Percentiles rank a stretch among this genome's conserved stretches.
phyloP scores from a whole-genome alignment of 352 stramenopile species.

The Phytophthora kernoviae region DNA sequence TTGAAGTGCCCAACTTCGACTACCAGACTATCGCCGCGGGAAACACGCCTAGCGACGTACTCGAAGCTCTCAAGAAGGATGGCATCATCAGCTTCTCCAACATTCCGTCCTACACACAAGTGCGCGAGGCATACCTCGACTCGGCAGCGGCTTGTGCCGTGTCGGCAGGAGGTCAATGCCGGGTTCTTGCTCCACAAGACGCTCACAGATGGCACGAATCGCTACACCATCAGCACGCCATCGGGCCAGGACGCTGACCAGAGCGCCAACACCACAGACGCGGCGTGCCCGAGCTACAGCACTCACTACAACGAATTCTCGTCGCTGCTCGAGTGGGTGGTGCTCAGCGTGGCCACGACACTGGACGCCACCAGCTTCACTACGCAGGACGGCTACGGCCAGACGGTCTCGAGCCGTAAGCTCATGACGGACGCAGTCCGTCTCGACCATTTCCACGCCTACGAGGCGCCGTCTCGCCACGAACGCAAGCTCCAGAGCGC shows the following conservation, averaged over 20 bases:
- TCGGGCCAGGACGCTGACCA: constrained; percentile 45
- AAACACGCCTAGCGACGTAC: constrained; percentile 42
- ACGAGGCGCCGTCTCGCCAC: constrained; percentile 37
- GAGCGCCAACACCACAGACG: constrained; percentile 32
- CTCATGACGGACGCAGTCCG: constrained; percentile 59
- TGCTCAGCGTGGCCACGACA: constrained; percentile 44
- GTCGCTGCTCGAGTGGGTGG: constrained; percentile 50
- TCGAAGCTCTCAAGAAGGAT: constrained; percentile 61
- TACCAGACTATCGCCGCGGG: constrained; percentile 41
- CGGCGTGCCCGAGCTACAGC: constrained; percentile 45
- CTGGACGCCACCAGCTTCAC: constrained; percentile 52
- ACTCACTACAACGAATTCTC: constrained; percentile 47
- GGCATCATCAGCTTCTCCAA: constrained; percentile 75
- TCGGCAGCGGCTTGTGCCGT: constrained; percentile 58
- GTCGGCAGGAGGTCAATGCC: constrained; percentile 26
- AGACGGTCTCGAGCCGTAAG: constrained; percentile 44
- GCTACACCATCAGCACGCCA: constrained; percentile 72
- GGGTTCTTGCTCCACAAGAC: constrained; percentile 63
- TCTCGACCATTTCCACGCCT: constrained; percentile 70
- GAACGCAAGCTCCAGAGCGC: constrained; percentile 21
- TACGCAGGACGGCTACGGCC: constrained; percentile 43
- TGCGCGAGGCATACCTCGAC: constrained; percentile 52
- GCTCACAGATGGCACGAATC: constrained; percentile 64
- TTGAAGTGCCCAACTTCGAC: constrained; percentile 61
- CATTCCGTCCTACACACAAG: constrained; percentile 51